phyloP scores from a whole-genome alignment of 108 stramenopile species.

The Nitzschia palea region DNA sequence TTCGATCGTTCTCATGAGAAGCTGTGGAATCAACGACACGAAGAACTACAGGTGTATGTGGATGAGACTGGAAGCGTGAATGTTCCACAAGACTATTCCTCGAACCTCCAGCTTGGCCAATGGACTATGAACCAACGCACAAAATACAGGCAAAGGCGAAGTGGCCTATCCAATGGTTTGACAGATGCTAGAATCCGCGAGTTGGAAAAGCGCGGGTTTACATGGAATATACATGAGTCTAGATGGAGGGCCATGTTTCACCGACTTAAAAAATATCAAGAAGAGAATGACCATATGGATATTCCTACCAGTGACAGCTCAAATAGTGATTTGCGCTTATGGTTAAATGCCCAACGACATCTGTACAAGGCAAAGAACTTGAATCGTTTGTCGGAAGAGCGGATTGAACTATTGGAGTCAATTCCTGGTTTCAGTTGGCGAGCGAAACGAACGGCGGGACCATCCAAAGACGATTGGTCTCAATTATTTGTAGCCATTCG shows the following conservation, averaged over 20 bases:
- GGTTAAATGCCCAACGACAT: constrained; percentile 52
- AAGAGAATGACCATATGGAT: constrained; percentile 35
- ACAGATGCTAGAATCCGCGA: constrained; percentile 34
- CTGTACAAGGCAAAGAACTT: constrained; percentile 30
- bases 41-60: constrained; percentile 28
- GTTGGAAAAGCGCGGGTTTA: constrained; percentile 48
- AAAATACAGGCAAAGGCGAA: constrained; percentile 27
- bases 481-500: constrained; percentile 47
- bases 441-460: constrained; percentile 19
- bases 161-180: constrained; percentile 27
- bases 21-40: constrained; percentile 43
- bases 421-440: constrained; percentile 52
- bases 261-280: constrained; percentile 34
- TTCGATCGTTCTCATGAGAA: constrained; percentile 19
- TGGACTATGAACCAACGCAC: constrained; percentile 62
- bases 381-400: constrained; percentile 32
- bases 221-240: constrained; percentile 34
- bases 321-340: constrained; percentile 41
- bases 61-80: constrained; percentile 25
- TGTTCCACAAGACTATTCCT: constrained; percentile 51
- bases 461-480: constrained; percentile 48
- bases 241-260: constrained; percentile 45
- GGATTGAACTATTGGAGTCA: constrained; percentile 35
- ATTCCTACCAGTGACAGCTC: constrained; percentile 29
- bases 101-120: constrained; percentile 37